These are phyloP conservation scores for Populus euphratica DNA, from an alignment of 345 rosid species.

Conservation along the genomic window DNA sequence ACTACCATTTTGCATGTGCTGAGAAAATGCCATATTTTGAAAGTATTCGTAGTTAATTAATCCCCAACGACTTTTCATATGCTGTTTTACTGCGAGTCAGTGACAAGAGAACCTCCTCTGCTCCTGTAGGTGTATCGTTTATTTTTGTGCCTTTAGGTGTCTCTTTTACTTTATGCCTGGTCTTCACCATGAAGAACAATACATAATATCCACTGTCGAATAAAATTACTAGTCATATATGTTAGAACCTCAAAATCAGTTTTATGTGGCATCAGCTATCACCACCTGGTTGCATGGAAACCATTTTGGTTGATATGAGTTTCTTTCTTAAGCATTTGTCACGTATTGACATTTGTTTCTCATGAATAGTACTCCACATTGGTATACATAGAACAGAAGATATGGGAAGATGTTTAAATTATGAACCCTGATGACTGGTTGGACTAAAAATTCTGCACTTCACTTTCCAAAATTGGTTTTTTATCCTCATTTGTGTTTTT, in stretches of 20 bases:
- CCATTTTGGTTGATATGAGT: not conserved
- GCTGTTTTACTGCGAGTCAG: not conserved
- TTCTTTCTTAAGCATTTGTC: too few species aligned
- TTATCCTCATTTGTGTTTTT: too few species aligned
- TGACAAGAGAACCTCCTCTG: not conserved
- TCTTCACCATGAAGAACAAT: not conserved
- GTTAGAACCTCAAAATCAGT: not conserved
- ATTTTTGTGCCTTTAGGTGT: not conserved
- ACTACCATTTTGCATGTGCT: not conserved
- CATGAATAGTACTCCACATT: too few species aligned
- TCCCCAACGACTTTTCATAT: not conserved
- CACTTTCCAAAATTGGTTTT: too few species aligned
- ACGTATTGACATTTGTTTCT: too few species aligned
- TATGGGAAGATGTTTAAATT: too few species aligned
- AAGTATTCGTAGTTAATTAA: not conserved
- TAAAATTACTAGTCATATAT: not conserved
- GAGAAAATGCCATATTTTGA: not conserved
- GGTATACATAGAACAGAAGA: too few species aligned
- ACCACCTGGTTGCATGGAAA: not conserved
- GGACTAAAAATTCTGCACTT: too few species aligned
- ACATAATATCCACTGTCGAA: not conserved
- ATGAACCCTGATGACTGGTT: too few species aligned
- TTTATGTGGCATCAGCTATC: not conserved
- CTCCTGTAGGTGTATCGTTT: not conserved
- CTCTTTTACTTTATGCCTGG: not conserved